Conservation (phyloP, 2,329 filamentous ascomycete genomes). For the Colletotrichum tropicicola region DNA sequence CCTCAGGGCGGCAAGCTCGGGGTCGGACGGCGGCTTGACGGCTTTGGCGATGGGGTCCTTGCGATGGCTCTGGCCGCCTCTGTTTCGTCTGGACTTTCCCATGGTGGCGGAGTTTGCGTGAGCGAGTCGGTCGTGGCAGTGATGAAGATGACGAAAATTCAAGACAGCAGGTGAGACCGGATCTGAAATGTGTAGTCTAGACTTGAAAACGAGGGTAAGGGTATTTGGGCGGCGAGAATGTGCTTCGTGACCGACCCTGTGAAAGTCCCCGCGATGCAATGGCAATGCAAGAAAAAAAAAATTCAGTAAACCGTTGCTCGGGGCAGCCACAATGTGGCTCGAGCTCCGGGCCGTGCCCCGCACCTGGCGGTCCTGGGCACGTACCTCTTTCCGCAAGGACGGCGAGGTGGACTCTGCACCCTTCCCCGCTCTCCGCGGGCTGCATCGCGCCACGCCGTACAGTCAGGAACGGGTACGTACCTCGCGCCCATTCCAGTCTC, state of each 20-base stretch:
- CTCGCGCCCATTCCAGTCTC: too few relatives aligned
- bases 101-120: conserved; percentile 46
- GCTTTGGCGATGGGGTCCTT: conserved; percentile 65
- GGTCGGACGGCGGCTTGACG: conserved; percentile 69
- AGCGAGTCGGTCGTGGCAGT: not conserved
- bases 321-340: conserved; percentile 29
- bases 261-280: not conserved
- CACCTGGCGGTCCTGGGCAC: not conserved
- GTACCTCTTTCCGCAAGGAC: not conserved
- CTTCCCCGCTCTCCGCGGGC: not conserved
- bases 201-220: not conserved
- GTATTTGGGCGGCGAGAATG: not conserved
- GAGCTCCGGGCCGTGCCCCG: not conserved
- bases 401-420: not conserved
- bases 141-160: not conserved
- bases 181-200: not conserved
- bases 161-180: not conserved
- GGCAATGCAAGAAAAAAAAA: conserved; percentile 12
- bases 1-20: conserved; percentile 69
- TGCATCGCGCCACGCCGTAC: not conserved
- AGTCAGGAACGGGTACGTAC: conserved; percentile 6
- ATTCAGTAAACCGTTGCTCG: conserved; percentile 11
- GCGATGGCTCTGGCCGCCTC: conserved; percentile 57
- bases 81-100: conserved; percentile 68
- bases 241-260: conserved; percentile 14